Base-by-base conservation (phyloP, 306 rosid genomes). In the Lagenaria siceraria region DNA sequence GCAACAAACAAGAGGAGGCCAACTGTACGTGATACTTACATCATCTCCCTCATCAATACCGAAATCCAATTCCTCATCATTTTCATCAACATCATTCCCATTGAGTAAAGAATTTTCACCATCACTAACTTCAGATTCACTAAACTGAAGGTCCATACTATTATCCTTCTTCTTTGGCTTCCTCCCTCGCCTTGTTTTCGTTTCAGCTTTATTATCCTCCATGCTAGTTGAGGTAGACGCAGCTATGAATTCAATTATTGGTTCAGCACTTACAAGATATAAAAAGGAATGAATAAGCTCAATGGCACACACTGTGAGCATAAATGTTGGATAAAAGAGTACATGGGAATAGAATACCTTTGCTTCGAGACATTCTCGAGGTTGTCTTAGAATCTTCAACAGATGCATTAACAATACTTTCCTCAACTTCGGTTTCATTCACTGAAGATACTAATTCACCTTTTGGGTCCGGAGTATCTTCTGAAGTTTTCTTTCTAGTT, bases 1-100 rank as follows among this genome's bases (percentile, higher is more conserved):
- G 88, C 98, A 95, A 81, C 98, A 95, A 49, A 95, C 96, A 80
- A 95, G 98, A 42, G 97, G 97, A 77, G 98, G 98, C 98, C 97
- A 95, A 65, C 91, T 89, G 61, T 92, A 92, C 12, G 96, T 83
- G 65, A 40, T 76, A 65, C 97, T 92, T 74, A 88, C 84, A 78
- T 95, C 97, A 78, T 95, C 98, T 77, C 88, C 97, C 43, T 82
- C 96, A 69, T 85, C 87, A 43, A 83, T 86, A 78, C 81, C 52
- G 27, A 83, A 65, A 38, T 89, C 91, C 24, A 82, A 65, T 40
- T 85, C 90, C n/a, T 71, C 87, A 0, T 87, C 93, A 54, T 59
- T 77, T 84, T 89, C 91, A 70, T 84, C 91, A 75, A 82, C 92
- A 75, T 61, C 81, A 79, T 80, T 80, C 66, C 70, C 86, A 81